Evolutionary conservation across 345 rosid genomes (phyloP), one percentile per base, ranked within the genome.

Genomic region (Orychophragmus violaceus): DNA sequence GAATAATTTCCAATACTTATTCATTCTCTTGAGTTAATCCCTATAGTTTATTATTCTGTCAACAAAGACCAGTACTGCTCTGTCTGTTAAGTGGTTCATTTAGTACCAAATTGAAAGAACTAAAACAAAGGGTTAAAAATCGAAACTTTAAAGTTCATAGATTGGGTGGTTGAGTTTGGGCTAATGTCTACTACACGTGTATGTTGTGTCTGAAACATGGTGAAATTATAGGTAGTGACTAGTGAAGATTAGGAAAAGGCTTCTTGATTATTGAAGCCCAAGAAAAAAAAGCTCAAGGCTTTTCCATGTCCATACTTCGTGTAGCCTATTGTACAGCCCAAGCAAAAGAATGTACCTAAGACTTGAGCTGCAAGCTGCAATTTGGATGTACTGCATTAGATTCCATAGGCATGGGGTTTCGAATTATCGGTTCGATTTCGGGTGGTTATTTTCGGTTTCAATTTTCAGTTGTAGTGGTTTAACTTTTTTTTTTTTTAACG

Each of bases 101-200:
- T 39, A 21, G 16, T 5, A 65, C 35, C 14, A 19, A 62, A 56
- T 2, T 14, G 1, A 3, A 57, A 49, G 11, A 50, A 29, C 4
- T 17, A 50, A n/a, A 19, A 7, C 14, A 29, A 62, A 62, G 9
- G 37, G 48, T 9, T 1, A 22, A 56, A 14, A 44, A n/a, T 16
- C 2, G 29, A 49, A 64, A 6, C 13, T n/a, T 37, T 35, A 11
- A 27, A 21, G 44, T 46, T 44, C 10, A 5, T 50, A 50, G 56
- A 51, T 41, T 30, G 71, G 69, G 76, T 72, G 12, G 76, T 16
- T 72, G 71, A 66, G 71, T 58, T 28, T 57, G 21, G 18, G 59
- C 25, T 33, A 18, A 35, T 55, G 13, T 10, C 28, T 28, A 37
- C 23, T 37, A 48, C 76, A 72, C 76, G 76, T 72, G 66, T 10